Conservation (phyloP, 352 stramenopile species). For the Paralagenidium karlingii region DNA sequence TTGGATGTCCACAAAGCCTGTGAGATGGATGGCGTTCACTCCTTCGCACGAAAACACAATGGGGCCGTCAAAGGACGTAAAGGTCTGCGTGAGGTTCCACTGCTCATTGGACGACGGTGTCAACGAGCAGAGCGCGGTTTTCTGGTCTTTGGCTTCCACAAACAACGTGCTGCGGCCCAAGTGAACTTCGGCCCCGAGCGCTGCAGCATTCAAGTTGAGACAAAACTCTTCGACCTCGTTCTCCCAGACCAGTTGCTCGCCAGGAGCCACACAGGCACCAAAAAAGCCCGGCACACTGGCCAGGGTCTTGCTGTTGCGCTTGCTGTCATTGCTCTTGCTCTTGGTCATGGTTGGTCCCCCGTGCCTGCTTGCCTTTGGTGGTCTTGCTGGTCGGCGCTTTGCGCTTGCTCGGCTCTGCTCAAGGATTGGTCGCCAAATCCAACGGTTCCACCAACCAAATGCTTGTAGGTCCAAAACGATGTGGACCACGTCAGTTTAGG, state of each 20-base stretch:
- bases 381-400: no score
- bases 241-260: slow-evolving; percentile 43
- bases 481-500: no score
- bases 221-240: slow-evolving; percentile 68
- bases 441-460: no score
- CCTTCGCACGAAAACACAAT: slow-evolving; percentile 63
- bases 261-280: slow-evolving; percentile 47
- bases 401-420: no score
- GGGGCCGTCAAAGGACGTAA: slow-evolving; percentile 52
- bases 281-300: slow-evolving; percentile 79
- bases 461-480: no score
- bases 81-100: slow-evolving; percentile 67
- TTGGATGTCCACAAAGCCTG: slow-evolving; percentile 65
- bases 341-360: no score
- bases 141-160: slow-evolving; percentile 46
- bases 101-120: slow-evolving; percentile 41
- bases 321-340: no score
- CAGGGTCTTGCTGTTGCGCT: no score
- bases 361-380: no score
- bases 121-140: slow-evolving; percentile 70
- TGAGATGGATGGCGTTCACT: slow-evolving; percentile 68
- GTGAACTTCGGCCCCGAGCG: slow-evolving; percentile 34
- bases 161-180: slow-evolving; percentile 62
- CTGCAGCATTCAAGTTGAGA: slow-evolving; percentile 65
- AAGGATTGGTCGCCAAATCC: no score